Evolutionary conservation across 2,329 filamentous ascomycete species (phyloP), one percentile per base, ranked within the genome.

Genomic region (Claviceps capensis): DNA sequence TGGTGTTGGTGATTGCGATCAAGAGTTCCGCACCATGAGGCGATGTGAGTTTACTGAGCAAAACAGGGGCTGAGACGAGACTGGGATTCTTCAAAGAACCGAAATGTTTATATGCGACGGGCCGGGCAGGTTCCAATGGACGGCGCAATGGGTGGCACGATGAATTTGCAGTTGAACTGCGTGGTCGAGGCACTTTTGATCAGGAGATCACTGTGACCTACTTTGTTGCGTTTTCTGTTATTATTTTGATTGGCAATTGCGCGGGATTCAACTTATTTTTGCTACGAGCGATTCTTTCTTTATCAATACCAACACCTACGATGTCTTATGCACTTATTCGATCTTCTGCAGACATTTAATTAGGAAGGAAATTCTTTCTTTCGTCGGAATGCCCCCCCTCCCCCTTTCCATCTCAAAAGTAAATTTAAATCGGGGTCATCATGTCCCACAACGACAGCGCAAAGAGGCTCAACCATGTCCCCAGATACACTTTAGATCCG

Each of bases 1-100:
- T 78, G 57, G 71, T 73, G n/a, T 75, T 80, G 53, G 69, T 79
- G 30, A 70, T 80, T 54, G 70, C 75, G 2, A 63, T 75, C 51
- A 79, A 77, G 68, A 75, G 73, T 51, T 62, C 55, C 44, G 54
- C 48, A 16, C 38, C 46, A 42, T 55, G 7, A 47, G 49, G 44
- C 14, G 2, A 2, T 14, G 2, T 3, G 22, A 26, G 9, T 34
- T 34, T 11, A 11, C 9, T 1, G 42, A 23, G 42, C 42, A 44
- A 13, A 44, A 4, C 2, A 6, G 30, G 45, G n/a, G 8, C 9
- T 7, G 17, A 8, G 41, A 11, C 3, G 4, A 19, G 3, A 37
- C 5, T n/a, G 13, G 22, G 7, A 30, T 4, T 9, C 13, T 5
- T 11, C 26, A 34, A 44, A 19, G 7, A 13, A 36, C 3, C 11